Evolutionary conservation across 2,329 filamentous ascomycete species (phyloP).

Genomic region (Camillea tinctor): DNA sequence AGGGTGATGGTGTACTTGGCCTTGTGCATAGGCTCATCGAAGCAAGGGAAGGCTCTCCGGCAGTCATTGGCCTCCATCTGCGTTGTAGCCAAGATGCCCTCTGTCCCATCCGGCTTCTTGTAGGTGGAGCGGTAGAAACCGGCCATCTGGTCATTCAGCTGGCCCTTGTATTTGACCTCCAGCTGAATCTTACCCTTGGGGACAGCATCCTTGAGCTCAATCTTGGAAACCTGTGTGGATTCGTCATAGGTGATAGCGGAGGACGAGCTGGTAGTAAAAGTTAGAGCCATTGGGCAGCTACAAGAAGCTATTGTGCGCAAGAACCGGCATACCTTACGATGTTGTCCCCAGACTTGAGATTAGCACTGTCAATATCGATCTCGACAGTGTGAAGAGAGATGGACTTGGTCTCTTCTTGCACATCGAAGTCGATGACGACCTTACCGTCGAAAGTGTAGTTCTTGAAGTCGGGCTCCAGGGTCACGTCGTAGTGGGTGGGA

Average conservation of each 20-base stretch:
- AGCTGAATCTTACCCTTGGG: slow-evolving; percentile 75
- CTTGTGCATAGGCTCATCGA: slow-evolving; percentile 93
- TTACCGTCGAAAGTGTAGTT: slow-evolving; percentile 84
- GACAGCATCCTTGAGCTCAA: slow-evolving; percentile 73
- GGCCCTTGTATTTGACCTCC: slow-evolving; percentile 73
- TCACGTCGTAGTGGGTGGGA: slow-evolving; percentile 88
- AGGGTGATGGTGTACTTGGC: slow-evolving; percentile 89
- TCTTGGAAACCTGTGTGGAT: slow-evolving; percentile 75
- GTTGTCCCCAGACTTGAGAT: slow-evolving; percentile 61
- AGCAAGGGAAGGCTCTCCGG: slow-evolving; percentile 89
- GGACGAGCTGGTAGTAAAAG: slow-evolving; percentile 51
- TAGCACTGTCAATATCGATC: slow-evolving; percentile 75
- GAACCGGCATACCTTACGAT: slow-evolving; percentile 42
- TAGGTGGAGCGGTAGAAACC: slow-evolving; percentile 97
- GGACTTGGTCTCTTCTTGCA: slow-evolving; percentile 78
- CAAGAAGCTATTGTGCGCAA: background rate
- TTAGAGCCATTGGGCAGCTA: slow-evolving; percentile 12
- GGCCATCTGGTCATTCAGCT: slow-evolving; percentile 89
- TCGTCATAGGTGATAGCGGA: slow-evolving; percentile 73
- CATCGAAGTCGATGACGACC: slow-evolving; percentile 83
- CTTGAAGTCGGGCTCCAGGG: slow-evolving; percentile 85
- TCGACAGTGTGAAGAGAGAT: slow-evolving; percentile 88
- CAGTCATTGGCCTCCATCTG: slow-evolving; percentile 98
- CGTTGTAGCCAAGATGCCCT: slow-evolving; percentile 81
- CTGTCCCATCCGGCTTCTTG: slow-evolving; percentile 75